phyloP scores from a whole-genome alignment of 441 rosid species.

The Kokia cookei region DNA sequence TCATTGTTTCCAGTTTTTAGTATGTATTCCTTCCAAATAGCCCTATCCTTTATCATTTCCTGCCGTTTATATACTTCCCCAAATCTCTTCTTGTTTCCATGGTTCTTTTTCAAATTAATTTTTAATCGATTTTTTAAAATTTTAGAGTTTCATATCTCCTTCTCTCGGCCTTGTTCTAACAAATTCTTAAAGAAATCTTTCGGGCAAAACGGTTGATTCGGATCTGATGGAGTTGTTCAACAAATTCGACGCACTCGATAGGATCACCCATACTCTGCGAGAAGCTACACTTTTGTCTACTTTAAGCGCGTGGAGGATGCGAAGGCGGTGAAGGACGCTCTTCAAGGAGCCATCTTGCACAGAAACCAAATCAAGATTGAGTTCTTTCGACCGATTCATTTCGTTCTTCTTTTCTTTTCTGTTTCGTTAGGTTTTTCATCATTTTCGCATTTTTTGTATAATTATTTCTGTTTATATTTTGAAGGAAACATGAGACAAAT shows the following conservation, averaged over 20 bases:
- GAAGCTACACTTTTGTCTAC: constrained; percentile 55
- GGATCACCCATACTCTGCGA: constrained; percentile 41
- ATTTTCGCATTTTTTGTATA: background rate
- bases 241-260: constrained; percentile 42
- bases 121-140: background rate
- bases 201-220: constrained; percentile 32
- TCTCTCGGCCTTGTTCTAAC: background rate
- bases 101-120: too few species aligned
- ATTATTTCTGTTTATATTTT: background rate
- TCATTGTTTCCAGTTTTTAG: too few species aligned
- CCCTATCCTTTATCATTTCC: too few species aligned
- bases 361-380: too few species aligned
- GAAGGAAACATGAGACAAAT: background rate
- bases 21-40: too few species aligned
- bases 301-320: constrained; percentile 59
- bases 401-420: constrained; percentile 34
- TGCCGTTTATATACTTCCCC: background rate
- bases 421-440: background rate
- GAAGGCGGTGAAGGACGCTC: constrained; percentile 43
- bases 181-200: constrained; percentile 19
- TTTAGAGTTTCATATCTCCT: background rate
- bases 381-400: constrained; percentile 39
- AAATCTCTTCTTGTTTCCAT: background rate
- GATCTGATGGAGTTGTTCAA: constrained; percentile 53
- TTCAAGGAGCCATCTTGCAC: constrained; percentile 37